phyloP scores from a whole-genome alignment of 2,329 filamentous ascomycete genomes.

The Taxawa tesnikishii region DNA sequence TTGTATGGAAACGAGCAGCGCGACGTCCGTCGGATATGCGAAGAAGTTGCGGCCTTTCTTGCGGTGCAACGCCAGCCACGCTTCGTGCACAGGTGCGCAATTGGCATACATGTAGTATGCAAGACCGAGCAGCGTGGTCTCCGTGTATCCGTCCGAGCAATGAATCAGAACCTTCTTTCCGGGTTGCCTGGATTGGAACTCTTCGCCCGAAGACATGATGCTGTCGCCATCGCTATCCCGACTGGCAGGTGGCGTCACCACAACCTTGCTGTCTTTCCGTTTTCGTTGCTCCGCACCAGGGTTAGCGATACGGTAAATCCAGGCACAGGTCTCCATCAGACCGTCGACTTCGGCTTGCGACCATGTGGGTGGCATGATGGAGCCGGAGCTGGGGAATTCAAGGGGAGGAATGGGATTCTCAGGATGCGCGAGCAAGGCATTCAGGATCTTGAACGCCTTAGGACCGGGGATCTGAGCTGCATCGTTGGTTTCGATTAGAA shows the following conservation, averaged over 20 bases:
- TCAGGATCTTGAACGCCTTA: conserved; percentile 50
- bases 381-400: conserved; percentile 91
- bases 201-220: conserved; percentile 32
- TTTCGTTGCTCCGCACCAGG: conserved; percentile 12
- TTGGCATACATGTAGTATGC: conserved; percentile 92
- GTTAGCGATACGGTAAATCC: conserved; percentile 77
- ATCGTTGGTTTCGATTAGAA: conserved; percentile 83
- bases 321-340: conserved; percentile 75
- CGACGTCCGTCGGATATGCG: conserved; percentile 82
- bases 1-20: conserved; percentile 65
- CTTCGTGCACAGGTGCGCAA: conserved; percentile 64
- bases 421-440: conserved; percentile 34
- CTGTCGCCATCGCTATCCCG: conserved; percentile 43
- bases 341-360: conserved; percentile 73
- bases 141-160: conserved; percentile 92
- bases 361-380: conserved; percentile 73
- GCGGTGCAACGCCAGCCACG: conserved; percentile 78
- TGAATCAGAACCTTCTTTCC: conserved; percentile 73
- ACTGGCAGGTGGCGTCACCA: conserved; percentile 17
- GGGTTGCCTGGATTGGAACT: conserved; percentile 14
- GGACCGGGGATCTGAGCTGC: conserved; percentile 63
- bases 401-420: conserved; percentile 42
- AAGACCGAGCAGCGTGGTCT: conserved; percentile 77
- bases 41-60: conserved; percentile 85
- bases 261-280: conserved; percentile 31